Conservation (phyloP, 139 green algal genomes). For the Zygnema cylindricum region DNA sequence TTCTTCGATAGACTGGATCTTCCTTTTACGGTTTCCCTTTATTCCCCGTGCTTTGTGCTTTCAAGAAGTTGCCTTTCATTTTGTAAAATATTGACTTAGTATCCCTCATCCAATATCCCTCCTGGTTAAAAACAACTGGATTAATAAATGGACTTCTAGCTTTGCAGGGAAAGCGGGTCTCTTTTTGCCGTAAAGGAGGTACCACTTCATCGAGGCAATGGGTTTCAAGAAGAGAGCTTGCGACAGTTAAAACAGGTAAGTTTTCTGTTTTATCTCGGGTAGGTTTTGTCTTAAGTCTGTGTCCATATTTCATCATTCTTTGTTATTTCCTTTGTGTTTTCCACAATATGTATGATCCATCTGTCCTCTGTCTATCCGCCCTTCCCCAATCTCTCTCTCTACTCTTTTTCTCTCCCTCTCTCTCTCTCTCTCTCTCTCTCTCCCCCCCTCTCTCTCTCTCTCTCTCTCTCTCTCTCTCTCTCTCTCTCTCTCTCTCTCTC, state of each 20-base stretch:
- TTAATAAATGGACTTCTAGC: neutral
- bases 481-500: neutral
- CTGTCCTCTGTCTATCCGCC: neutral
- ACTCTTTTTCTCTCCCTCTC: neutral
- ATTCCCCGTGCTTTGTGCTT: neutral
- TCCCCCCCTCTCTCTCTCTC: neutral
- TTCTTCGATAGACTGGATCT: neutral
- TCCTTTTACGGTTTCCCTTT: neutral
- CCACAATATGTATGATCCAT: too few species aligned
- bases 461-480: neutral
- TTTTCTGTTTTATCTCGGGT: too few species aligned
- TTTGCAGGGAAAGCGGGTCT: slow-evolving; percentile 12
- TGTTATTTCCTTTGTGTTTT: too few species aligned
- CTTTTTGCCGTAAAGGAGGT: slow-evolving; percentile 48
- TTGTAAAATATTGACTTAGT: neutral
- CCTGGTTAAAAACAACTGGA: neutral
- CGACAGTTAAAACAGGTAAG: slow-evolving; percentile 43
- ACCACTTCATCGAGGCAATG: neutral
- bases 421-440: neutral
- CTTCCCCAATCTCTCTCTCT: neutral
- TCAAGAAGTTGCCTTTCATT: neutral
- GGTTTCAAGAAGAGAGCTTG: slow-evolving; percentile 11
- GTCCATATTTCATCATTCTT: too few species aligned
- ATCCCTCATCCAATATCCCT: too few species aligned
- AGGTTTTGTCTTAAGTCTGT: too few species aligned